Percentiles rank a stretch among this genome's conserved stretches.
Conservation (phyloP, 805 yeast genomes). For the Tetrapisispora arboricola region DNA sequence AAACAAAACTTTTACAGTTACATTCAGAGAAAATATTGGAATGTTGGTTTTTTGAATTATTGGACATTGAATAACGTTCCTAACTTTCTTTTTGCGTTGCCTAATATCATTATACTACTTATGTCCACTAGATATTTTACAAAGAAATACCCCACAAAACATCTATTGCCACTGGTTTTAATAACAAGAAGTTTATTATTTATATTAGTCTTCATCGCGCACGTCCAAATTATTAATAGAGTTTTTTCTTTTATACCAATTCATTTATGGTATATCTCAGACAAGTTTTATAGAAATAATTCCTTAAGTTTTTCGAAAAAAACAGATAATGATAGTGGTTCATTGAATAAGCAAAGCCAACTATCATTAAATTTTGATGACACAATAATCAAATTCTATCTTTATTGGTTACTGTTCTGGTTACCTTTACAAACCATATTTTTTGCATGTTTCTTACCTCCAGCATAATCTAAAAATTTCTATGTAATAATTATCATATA, state of each 20-base stretch:
- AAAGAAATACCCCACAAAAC: conserved; percentile 28
- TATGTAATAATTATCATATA: background rate
- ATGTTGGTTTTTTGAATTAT: conserved; percentile 66
- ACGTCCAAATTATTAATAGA: conserved; percentile 79
- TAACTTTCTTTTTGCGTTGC: conserved; percentile 67
- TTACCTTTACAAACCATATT: conserved; percentile 55
- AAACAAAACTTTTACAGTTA: conserved; percentile 44
- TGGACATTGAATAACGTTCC: conserved; percentile 80
- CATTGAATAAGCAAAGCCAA: background rate
- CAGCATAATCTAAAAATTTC: too few species aligned
- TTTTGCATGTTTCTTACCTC: conserved; percentile 81
- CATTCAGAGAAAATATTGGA: conserved; percentile 80
- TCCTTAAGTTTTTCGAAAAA: background rate
- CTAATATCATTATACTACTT: conserved; percentile 43
- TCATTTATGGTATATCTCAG: conserved; percentile 60
- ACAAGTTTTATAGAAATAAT: conserved; percentile 19
- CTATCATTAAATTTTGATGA: conserved; percentile 5
- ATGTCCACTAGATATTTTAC: conserved; percentile 33
- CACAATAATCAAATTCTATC: conserved; percentile 29
- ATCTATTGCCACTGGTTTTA: conserved; percentile 32
- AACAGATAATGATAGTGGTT: background rate
- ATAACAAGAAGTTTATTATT: conserved; percentile 37
- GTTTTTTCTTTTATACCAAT: conserved; percentile 70
- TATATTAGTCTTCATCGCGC: conserved; percentile 53
- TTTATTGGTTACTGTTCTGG: conserved; percentile 53